Percentiles rank a stretch among this genome's conserved stretches.
phyloP scores from a whole-genome alignment of 345 rosid species.

The Carallia brachiata region DNA sequence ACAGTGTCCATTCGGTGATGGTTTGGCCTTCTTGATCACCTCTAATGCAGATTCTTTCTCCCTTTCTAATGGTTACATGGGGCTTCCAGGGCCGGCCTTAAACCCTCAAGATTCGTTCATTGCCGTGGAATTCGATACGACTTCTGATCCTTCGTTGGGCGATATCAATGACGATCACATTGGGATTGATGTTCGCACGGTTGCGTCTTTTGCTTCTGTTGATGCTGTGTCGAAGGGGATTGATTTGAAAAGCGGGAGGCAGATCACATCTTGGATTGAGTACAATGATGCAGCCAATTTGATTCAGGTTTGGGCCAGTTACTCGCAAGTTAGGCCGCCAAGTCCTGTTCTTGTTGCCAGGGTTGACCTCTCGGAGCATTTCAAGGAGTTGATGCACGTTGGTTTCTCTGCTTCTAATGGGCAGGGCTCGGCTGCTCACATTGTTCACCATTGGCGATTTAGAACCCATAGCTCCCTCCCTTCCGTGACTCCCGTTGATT shows the following conservation, averaged over 20 bases:
- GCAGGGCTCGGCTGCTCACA: constrained; percentile 61
- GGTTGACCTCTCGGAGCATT: constrained; percentile 53
- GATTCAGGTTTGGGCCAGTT: constrained; percentile 62
- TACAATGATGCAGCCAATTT: constrained; percentile 51
- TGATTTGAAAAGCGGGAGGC: constrained; percentile 57
- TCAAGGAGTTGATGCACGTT: constrained; percentile 75
- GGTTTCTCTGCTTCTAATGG: constrained; percentile 83
- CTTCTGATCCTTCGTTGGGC: constrained; percentile 47
- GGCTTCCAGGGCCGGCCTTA: constrained; percentile 48
- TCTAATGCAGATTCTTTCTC: constrained; percentile 63
- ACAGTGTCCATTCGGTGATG: constrained; percentile 68
- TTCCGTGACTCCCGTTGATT: constrained; percentile 15
- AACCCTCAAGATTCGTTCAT: constrained; percentile 50
- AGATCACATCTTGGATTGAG: constrained; percentile 74
- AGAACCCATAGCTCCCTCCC: constrained; percentile 45
- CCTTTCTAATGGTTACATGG: constrained; percentile 60
- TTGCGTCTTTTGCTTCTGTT: constrained; percentile 52
- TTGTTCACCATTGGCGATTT: constrained; percentile 63
- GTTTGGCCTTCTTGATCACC: constrained; percentile 75
- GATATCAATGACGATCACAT: constrained; percentile 65
- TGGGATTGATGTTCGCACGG: constrained; percentile 56
- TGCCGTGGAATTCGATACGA: constrained; percentile 80
- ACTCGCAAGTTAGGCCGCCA: constrained; percentile 45
- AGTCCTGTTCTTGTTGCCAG: constrained; percentile 55
- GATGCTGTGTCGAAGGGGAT: constrained; percentile 47